Percentiles rank a stretch among this genome's conserved stretches.
Conservation (phyloP, 2,329 filamentous ascomycete genomes). For the Penicillium polonicum region DNA sequence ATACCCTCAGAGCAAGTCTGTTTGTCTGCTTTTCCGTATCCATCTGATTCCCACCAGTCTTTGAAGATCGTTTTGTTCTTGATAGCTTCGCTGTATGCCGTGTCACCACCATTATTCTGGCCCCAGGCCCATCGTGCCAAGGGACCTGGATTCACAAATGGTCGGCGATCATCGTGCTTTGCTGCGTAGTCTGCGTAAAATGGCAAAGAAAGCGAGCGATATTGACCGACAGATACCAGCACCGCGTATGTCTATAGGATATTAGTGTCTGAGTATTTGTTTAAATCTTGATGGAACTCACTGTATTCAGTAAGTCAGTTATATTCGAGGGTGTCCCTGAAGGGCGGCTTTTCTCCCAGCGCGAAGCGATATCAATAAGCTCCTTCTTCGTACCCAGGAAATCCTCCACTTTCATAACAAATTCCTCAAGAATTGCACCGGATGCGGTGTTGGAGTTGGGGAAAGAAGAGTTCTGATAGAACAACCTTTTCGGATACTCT, state of each 20-base stretch:
- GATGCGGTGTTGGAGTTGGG: conserved; percentile 21
- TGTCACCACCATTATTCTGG: conserved; percentile 18
- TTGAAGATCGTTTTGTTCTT: conserved; percentile 36
- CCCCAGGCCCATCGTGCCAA: conserved; percentile 25
- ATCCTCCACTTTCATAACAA: conserved; percentile 24
- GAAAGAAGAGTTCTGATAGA: conserved; percentile 14
- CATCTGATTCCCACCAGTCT: conserved; percentile 34
- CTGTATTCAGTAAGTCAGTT: conserved; percentile 4
- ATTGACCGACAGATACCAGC: conserved; percentile 22
- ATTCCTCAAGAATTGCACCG: conserved; percentile 25
- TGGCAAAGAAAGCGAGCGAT: conserved; percentile 16
- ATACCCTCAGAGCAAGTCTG: conserved; percentile 34
- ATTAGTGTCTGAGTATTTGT: not conserved
- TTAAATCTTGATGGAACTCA: not conserved
- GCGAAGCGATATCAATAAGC: conserved; percentile 26
- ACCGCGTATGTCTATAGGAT: conserved; percentile 17
- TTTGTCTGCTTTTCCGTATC: conserved; percentile 22
- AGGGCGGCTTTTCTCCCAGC: conserved; percentile 25
- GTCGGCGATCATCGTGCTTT: conserved; percentile 23
- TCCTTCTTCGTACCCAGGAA: conserved; percentile 28
- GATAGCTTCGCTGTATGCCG: conserved; percentile 26
- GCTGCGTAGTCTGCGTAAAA: conserved; percentile 30
- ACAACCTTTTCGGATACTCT: conserved; percentile 23
- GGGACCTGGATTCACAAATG: conserved; percentile 33
- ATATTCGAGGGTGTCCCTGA: conserved; percentile 14